Evolutionary conservation across 768 basidiomycete species (phyloP), one percentile per base, ranked within the genome.

Genomic region (Pisolithus marmoratus): DNA sequence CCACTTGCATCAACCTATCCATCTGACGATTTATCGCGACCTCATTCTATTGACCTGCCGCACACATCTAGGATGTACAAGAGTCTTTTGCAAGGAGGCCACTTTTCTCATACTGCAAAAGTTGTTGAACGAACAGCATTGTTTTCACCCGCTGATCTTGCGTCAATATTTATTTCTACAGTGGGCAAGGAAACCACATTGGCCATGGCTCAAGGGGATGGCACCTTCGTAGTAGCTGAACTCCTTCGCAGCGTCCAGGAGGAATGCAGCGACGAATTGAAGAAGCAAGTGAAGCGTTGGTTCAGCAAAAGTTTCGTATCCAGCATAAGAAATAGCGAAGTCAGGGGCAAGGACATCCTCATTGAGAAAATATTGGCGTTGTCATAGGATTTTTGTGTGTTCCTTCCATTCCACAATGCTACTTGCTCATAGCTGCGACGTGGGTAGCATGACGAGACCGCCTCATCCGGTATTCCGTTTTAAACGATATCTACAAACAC

Each of bases 11-110:
- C 68, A 2, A 71, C 82, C 5, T 84, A 86, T 63, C 82, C 85
- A 0, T 75, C 81, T 20, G 60, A 73, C 5, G 80, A 83, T 47
- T 51, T 72, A 0, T 53, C 72, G 11, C 64, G 63, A 11, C 75
- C 78, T 0, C 90, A 93, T 67, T 78, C 80, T 15, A 85, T 94
- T 52, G 86, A 94, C 61, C 76, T 93, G 12, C 81, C 91, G 1
- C 90, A 92, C 59, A 80, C 85, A 1, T 85, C 89, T 3, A 79
- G 94, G 38, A 63, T 94, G 46, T 94, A 91, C 77, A 96, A 96
- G 65, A 83, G 83, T 6, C 81, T 96, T 6, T 75, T 96, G 1
- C 91, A 94, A 63, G 94, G 94, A 5, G 94, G 94, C 0, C 92
- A 94, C 63, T 96, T 84, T 69, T 83, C 82, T 54, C 84, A 82